phyloP scores from a whole-genome alignment of 169 alveolate genomes.

The Neospora caninum region DNA sequence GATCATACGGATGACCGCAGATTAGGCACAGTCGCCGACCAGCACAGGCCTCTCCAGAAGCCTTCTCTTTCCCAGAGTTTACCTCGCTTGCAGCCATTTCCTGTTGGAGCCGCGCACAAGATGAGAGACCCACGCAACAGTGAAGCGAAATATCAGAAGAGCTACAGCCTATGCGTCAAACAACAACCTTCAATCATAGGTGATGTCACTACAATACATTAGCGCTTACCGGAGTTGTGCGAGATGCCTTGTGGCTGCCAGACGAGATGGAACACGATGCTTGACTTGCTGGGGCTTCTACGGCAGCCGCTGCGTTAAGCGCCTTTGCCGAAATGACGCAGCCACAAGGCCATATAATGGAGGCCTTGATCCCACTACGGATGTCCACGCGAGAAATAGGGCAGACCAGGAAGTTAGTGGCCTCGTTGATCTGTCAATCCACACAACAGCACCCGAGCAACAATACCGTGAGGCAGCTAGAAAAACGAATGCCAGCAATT shows the following conservation, averaged over 20 bases:
- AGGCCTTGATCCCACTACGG: slow-evolving; percentile 78
- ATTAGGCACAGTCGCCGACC: slow-evolving; percentile 27
- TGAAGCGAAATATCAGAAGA: too few species aligned
- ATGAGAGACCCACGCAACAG: background rate
- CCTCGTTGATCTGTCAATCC: slow-evolving; percentile 70
- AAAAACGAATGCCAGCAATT: background rate
- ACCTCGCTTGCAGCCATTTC: background rate
- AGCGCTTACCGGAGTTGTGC: background rate
- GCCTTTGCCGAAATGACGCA: slow-evolving; percentile 81
- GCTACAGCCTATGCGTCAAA: background rate
- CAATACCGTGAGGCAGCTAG: background rate
- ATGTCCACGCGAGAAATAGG: slow-evolving; percentile 76
- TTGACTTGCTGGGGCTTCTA: background rate
- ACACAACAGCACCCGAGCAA: background rate
- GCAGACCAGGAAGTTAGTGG: slow-evolving; percentile 72
- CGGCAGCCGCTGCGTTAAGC: background rate
- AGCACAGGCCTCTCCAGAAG: slow-evolving; percentile 5
- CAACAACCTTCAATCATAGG: background rate
- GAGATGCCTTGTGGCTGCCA: background rate
- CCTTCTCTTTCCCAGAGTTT: background rate
- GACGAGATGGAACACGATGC: background rate
- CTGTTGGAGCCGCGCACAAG: background rate
- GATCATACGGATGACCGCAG: slow-evolving; percentile 62
- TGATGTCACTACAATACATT: background rate
- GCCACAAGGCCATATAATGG: slow-evolving; percentile 77